phyloP scores from a whole-genome alignment of 2,329 filamentous ascomycete genomes.

The Fusarium scirpi region DNA sequence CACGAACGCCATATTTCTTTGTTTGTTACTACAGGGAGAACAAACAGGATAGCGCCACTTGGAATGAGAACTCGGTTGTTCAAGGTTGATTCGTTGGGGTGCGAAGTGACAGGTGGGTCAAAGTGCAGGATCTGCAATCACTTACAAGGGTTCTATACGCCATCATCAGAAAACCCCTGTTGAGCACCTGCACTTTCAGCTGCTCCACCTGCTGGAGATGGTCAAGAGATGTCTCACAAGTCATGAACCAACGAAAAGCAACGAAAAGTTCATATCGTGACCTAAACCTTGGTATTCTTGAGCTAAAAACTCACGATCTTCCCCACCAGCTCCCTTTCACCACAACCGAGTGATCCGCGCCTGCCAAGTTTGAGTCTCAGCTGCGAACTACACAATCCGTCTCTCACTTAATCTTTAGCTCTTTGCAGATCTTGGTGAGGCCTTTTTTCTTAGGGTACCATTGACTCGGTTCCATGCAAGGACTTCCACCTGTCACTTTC shows the following conservation, averaged over 20 bases:
- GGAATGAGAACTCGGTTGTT: neutral
- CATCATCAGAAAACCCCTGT: neutral
- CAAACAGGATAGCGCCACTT: neutral
- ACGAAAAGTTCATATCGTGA: neutral
- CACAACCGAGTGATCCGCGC: neutral
- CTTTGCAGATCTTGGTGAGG: neutral
- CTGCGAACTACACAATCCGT: neutral
- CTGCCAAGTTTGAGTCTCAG: neutral
- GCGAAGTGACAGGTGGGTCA: conserved; percentile 3
- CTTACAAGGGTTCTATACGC: neutral
- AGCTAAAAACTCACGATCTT: neutral
- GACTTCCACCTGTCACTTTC: neutral
- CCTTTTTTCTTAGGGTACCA: neutral
- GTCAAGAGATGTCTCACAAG: neutral
- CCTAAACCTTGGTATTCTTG: neutral
- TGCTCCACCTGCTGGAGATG: neutral
- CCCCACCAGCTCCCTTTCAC: neutral
- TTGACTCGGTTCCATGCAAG: neutral
- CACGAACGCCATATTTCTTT: neutral
- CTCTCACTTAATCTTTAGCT: neutral
- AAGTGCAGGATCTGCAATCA: conserved; percentile 4
- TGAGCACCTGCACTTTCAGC: neutral
- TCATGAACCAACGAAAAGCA: neutral
- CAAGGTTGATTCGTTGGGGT: neutral
- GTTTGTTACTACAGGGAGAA: neutral